A percentile compares a stretch with the other conserved stretches of the same genome.
Conservation (phyloP, 495 filamentous ascomycete species). For the Hyphodiscus hymeniophilus region DNA sequence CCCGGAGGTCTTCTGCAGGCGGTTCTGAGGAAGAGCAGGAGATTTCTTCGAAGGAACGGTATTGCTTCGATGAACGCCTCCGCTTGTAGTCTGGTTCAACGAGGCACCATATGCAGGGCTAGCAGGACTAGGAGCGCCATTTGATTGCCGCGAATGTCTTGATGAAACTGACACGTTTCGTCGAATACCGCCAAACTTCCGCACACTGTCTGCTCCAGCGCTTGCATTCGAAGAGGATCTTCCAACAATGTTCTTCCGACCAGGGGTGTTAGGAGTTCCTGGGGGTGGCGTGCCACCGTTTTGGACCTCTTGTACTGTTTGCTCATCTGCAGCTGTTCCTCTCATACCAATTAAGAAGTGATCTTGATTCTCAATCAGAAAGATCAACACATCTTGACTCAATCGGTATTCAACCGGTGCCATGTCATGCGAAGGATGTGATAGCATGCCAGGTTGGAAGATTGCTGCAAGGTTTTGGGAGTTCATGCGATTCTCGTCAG, state of each 20-base stretch:
- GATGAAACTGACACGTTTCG: slow-evolving; percentile 72
- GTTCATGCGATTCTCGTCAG: slow-evolving; percentile 94
- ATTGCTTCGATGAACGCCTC: slow-evolving; percentile 82
- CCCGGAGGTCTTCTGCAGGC: slow-evolving; percentile 19
- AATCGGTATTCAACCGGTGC: slow-evolving; percentile 84
- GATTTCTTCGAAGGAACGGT: slow-evolving; percentile 92
- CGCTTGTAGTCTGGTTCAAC: slow-evolving; percentile 32
- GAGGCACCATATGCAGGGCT: slow-evolving; percentile 50
- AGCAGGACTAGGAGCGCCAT: slow-evolving; percentile 59
- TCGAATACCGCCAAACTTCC: slow-evolving; percentile 67
- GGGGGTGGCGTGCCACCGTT: slow-evolving; percentile 53
- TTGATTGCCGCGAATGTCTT: slow-evolving; percentile 64
- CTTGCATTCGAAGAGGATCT: slow-evolving; percentile 83
- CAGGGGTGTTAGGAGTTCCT: slow-evolving; percentile 33
- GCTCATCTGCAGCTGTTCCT: slow-evolving; percentile 80
- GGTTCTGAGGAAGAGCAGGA: slow-evolving; percentile 50
- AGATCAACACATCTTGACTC: slow-evolving; percentile 95
- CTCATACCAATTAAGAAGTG: slow-evolving; percentile 91
- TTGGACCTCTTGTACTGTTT: slow-evolving; percentile 79
- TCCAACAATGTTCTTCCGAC: slow-evolving; percentile 41
- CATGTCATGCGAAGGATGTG: slow-evolving; percentile 93
- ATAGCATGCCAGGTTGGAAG: slow-evolving; percentile 94
- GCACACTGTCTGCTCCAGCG: slow-evolving; percentile 74
- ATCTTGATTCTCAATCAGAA: slow-evolving; percentile 93
- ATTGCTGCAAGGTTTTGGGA: slow-evolving; percentile 93